phyloP scores from a whole-genome alignment of 2,329 filamentous ascomycete genomes.

The Chaetomiaceae sp. region DNA sequence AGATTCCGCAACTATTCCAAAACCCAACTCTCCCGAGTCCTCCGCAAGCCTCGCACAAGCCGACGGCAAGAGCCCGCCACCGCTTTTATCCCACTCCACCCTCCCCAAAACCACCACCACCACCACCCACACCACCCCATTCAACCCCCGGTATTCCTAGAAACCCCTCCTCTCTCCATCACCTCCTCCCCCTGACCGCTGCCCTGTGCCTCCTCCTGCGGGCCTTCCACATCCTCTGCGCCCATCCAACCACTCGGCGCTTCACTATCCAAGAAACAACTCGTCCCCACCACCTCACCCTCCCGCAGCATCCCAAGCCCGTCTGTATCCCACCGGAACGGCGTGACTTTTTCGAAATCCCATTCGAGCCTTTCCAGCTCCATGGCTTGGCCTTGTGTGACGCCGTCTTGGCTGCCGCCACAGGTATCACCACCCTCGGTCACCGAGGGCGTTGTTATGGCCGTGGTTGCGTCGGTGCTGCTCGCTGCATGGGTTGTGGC shows the following conservation, averaged over 20 bases:
- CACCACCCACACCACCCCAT: no score
- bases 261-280: constrained; percentile 23
- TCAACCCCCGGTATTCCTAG: no score
- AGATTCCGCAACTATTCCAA: no score
- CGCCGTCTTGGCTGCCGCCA: no score
- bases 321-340: constrained; percentile 21
- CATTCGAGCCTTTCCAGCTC: constrained; percentile 12
- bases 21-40: no score
- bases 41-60: no score
- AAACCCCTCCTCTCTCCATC: neutral
- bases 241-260: constrained; percentile 23
- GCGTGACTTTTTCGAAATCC: constrained; percentile 12
- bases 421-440: no score
- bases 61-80: no score
- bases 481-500: no score
- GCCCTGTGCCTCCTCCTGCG: neutral
- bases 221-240: constrained; percentile 12
- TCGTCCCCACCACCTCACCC: neutral
- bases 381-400: no score
- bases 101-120: no score
- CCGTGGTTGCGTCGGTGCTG: neutral
- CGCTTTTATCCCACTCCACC: no score
- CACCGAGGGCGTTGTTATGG: neutral
- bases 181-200: neutral
- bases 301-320: constrained; percentile 9